These are phyloP conservation scores for Aspergillus piperis DNA, from an alignment of 2,329 filamentous ascomycete genomes.

Conservation along the genomic window DNA sequence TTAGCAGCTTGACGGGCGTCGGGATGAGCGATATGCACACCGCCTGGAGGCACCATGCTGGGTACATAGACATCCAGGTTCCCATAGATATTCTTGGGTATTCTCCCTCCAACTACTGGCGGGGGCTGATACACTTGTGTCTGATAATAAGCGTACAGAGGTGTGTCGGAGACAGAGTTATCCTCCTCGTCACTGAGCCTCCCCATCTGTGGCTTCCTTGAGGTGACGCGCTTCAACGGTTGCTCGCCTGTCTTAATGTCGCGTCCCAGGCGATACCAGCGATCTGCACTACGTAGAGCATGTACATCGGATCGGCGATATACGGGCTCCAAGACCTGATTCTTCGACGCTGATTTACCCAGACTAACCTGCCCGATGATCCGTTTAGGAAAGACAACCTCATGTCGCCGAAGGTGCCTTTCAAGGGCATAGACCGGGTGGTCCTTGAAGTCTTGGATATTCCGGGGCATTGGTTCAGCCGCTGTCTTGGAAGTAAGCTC, in stretches of 20 bases:
- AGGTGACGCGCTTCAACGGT: constrained; percentile 72
- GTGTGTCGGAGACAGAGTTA: constrained; percentile 56
- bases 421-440: constrained; percentile 84
- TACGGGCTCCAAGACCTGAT: constrained; percentile 67
- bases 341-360: constrained; percentile 45
- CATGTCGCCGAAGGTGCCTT: constrained; percentile 77
- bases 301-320: constrained; percentile 82
- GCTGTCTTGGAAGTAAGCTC: constrained; percentile 72
- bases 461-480: constrained; percentile 80
- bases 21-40: constrained; percentile 57
- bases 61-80: constrained; percentile 66
- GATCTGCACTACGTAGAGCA: constrained; percentile 73
- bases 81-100: constrained; percentile 65
- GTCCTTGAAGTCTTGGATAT: constrained; percentile 82
- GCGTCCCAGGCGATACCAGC: constrained; percentile 86
- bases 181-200: constrained; percentile 34
- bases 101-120: constrained; percentile 69
- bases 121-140: constrained; percentile 74
- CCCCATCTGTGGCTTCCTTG: constrained; percentile 41
- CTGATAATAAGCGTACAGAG: constrained; percentile 60
- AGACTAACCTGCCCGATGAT: constrained; percentile 75
- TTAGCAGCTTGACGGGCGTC: constrained; percentile 71
- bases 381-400: constrained; percentile 73
- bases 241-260: constrained; percentile 77
- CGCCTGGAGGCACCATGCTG: constrained; percentile 64